Base-by-base conservation (phyloP, 1,284 basidiomycete genomes). In the Peniophora sp. region DNA sequence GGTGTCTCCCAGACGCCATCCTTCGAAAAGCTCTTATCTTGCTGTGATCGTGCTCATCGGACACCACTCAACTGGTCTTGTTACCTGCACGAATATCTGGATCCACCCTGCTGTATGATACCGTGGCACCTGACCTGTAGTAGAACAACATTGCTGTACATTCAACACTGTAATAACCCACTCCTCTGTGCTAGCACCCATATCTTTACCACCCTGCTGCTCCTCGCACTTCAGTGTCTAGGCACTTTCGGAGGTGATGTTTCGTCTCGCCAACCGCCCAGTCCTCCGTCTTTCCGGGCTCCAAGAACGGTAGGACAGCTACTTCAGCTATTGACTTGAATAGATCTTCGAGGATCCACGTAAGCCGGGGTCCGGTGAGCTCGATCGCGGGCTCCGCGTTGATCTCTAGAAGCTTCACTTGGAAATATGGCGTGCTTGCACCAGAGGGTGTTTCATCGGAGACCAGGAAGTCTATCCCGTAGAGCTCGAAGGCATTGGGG, bases 321-420 rank as follows among this genome's bases (percentile, higher is more conserved):
- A 81, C 72, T 55, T 75, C 69, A 1, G 80, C 81, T 14, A 91
- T 88, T 0, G 80, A 76, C 44, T 73, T 70, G 68, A 97, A 97
- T 49, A 97, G 73, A 54, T 88, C 85, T 56, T 88, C 79, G 43
- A 94, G 69, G 43, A 94, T 81, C 78, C 85, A 85, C 3, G 79
- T 78, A 42, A 98, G 71, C 37, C 89, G 76, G n/a, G 82, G 75
- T 1, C 96, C 97, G 0, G 92, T 95, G 55, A 97, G 80, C 60
- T 95, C 90, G 57, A 98, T 97, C 50, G 97, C 96, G 2, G 96
- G 96, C 58, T 97, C 95, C 18, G 95, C 86, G 64, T 98, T 98
- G 62, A 97, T 76, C 65, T 98, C 96, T 24, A 98, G 75, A 3
- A 98, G 70, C 53, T 87, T 85, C 2, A 92, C 84, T 55, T 79